Base-by-base conservation (phyloP, 2,329 filamentous ascomycete genomes). In the Pyrenochaeta sp. region DNA sequence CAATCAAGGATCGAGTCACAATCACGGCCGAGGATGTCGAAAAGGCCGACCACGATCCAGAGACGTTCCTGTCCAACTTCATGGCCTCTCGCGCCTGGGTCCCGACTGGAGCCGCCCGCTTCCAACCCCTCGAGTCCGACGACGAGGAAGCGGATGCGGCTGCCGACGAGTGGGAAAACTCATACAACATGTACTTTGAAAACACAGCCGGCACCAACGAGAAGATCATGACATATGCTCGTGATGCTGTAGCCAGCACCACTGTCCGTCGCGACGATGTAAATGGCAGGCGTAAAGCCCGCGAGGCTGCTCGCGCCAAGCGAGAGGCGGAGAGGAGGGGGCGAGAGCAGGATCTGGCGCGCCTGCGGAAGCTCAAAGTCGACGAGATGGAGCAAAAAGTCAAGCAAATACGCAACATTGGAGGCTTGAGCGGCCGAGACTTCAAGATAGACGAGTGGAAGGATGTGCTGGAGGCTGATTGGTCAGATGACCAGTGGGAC, bases 181-280 rank as follows among this genome's bases (percentile, higher is more conserved):
- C 93, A 4, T 99, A 97, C 79, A 99, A 99, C 78, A 79, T 97
- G 77, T 90, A 95, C 30, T 99, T 99, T 69, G 95, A 99, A 74
- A 91, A 98, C 67, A 92, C 95, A 0, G 85, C 85, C 54, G 92
- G 91, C 71, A 88, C 91, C 66, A 97, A 97, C 71, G 92, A 97
- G 76, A 88, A 90, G 44, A 81, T 99, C 29, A 87, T 90, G 68
- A 92, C 93, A 5, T 96, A 97, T 77, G 90, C 94, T 50, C 89
- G 94, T 86, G 92, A 96, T 72, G 83, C 92, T 15, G 89, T 90
- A 32, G 88, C 88, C 33, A 88, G 89, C 58, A 90, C 90, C 62
- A 95, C 93, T 0, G 93, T 97, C 20, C 87, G 95, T 44, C 86
- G 93, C 58, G 92, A 97, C 53, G 92, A 95, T 46, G 83, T 85